Conservation (phyloP, 2,329 filamentous ascomycete genomes). For the Aspergillus novoparasiticus region DNA sequence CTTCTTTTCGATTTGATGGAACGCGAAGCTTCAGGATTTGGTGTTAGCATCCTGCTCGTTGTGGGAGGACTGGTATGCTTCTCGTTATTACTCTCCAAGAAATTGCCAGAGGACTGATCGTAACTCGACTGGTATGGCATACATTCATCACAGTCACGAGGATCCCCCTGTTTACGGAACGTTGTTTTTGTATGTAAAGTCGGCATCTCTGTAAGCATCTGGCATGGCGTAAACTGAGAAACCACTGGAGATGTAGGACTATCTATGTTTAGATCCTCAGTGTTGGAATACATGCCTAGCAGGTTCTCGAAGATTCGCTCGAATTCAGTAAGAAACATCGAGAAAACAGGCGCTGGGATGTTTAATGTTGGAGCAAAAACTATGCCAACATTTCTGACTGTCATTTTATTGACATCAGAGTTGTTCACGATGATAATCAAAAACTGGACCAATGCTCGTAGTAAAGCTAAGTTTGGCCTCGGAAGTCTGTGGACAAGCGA, state of each 20-base stretch:
- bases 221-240: slow-evolving; percentile 64
- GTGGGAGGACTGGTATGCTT: slow-evolving; percentile 29
- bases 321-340: slow-evolving; percentile 89
- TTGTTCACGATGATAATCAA: slow-evolving; percentile 92
- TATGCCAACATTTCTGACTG: slow-evolving; percentile 93
- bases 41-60: slow-evolving; percentile 45
- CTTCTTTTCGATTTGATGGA: slow-evolving; percentile 49
- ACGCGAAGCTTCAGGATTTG: slow-evolving; percentile 37
- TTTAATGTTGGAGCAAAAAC: slow-evolving; percentile 97
- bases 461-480: slow-evolving; percentile 74
- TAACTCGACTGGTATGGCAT: slow-evolving; percentile 52
- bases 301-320: slow-evolving; percentile 77
- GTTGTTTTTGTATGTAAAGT: slow-evolving; percentile 63
- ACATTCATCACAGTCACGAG: slow-evolving; percentile 24
- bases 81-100: slow-evolving; percentile 31
- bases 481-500: slow-evolving; percentile 80
- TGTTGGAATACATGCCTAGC: slow-evolving; percentile 47
- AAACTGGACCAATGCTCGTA: slow-evolving; percentile 84
- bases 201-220: slow-evolving; percentile 68
- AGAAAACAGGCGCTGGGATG: slow-evolving; percentile 92
- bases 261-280: slow-evolving; percentile 47
- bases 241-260: slow-evolving; percentile 55
- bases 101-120: slow-evolving; percentile 37
- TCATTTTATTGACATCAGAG: slow-evolving; percentile 94
- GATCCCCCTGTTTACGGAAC: slow-evolving; percentile 43